phyloP scores from a whole-genome alignment of 2,329 filamentous ascomycete species.

The Trichoderma atrobrunneum region DNA sequence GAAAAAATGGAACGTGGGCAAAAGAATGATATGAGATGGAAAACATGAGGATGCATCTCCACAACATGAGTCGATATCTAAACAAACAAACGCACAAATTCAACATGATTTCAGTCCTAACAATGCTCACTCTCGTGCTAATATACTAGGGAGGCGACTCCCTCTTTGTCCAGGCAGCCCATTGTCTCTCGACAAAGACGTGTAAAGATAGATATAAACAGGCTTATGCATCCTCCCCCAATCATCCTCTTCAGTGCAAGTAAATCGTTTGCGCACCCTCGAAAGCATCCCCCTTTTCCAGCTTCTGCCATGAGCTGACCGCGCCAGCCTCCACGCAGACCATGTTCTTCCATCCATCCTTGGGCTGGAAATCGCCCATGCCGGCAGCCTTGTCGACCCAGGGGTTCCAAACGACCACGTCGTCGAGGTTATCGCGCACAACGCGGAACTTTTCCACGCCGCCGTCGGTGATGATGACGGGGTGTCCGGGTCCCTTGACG shows the following conservation, averaged over 20 bases:
- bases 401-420: conserved; percentile 96
- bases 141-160: not conserved
- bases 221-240: not conserved
- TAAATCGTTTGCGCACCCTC: conserved; percentile 60
- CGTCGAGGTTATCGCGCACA: conserved; percentile 77
- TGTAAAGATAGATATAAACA: not conserved
- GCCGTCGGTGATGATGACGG: conserved; percentile 59
- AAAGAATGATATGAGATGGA: not conserved
- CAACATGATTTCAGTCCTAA: not conserved
- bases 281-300: conserved; percentile 74
- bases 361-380: conserved; percentile 84
- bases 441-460: conserved; percentile 68
- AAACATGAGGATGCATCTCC: not conserved
- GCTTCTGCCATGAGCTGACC: conserved; percentile 75
- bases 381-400: conserved; percentile 80
- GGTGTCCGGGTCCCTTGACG: conserved; percentile 54
- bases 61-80: not conserved
- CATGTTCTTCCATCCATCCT: conserved; percentile 90
- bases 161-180: not conserved
- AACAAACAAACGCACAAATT: not conserved
- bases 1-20: not conserved
- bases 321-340: conserved; percentile 89
- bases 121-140: not conserved
- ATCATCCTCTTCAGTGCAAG: conserved; percentile 23
- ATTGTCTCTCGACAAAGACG: not conserved